A percentile compares a stretch with the other conserved stretches of the same genome.
These are phyloP conservation scores for Trichocladium antarcticum DNA, from an alignment of 495 filamentous ascomycete species.

Conservation along the genomic window DNA sequence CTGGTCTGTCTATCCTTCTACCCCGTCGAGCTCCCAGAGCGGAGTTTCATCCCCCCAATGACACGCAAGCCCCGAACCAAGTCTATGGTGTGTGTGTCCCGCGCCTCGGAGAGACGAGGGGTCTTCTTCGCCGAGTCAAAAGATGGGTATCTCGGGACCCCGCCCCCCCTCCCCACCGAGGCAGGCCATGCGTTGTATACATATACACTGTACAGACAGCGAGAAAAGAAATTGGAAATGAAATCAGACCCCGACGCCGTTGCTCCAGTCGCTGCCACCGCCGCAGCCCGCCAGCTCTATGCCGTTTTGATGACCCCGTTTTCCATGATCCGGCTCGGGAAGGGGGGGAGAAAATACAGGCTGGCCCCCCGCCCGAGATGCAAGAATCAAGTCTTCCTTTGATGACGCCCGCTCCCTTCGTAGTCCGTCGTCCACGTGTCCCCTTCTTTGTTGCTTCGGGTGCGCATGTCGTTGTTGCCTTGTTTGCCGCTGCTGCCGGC, in stretches of 20 bases:
- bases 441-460: constrained; percentile 1
- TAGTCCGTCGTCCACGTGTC: neutral
- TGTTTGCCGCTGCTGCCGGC: too few species aligned
- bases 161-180: neutral
- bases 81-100: neutral
- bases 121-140: neutral
- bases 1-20: constrained; percentile 2
- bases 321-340: constrained; percentile 1
- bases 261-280: neutral
- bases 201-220: neutral
- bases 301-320: constrained; percentile 11
- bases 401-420: neutral
- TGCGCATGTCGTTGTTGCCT: neutral
- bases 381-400: neutral
- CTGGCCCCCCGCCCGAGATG: neutral
- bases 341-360: neutral
- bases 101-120: neutral
- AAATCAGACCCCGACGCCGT: constrained; percentile 11
- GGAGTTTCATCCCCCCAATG: too few species aligned
- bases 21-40: neutral
- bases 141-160: constrained; percentile 10
- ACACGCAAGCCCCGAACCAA: neutral
- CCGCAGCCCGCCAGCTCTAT: neutral
- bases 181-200: neutral
- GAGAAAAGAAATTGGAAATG: constrained; percentile 1